Evolutionary conservation across 257 asterid species (phyloP).

Genomic region (Forsythia suspensa): DNA sequence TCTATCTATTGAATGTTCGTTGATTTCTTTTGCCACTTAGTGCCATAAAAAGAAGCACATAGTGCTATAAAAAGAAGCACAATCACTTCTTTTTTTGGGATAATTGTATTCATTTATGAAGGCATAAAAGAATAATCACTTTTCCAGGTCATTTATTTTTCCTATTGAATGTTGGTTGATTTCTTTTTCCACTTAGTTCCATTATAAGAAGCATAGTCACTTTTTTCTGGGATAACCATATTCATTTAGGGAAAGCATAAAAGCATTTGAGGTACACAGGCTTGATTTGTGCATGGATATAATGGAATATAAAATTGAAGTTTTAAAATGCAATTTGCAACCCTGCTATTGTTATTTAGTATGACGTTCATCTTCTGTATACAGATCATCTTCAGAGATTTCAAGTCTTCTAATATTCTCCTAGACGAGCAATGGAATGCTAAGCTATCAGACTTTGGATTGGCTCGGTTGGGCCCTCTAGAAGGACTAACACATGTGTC

Average conservation of each 20-base stretch:
- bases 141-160: background rate
- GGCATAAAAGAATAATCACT: background rate
- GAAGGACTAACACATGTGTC: constrained; percentile 66
- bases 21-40: background rate
- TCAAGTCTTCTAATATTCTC: constrained; percentile 66
- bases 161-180: background rate
- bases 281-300: background rate
- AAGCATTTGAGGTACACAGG: too few relatives aligned
- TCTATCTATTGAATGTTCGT: background rate
- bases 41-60: background rate
- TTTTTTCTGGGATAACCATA: too few relatives aligned
- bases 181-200: background rate
- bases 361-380: background rate
- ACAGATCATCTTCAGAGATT: constrained; percentile 70
- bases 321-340: background rate
- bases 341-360: background rate
- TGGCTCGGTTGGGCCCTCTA: constrained; percentile 79
- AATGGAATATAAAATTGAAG: constrained; percentile 1
- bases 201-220: too few relatives aligned
- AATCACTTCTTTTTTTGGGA: background rate
- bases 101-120: background rate
- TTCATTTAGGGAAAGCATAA: background rate
- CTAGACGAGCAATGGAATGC: constrained; percentile 71
- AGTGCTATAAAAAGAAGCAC: background rate
- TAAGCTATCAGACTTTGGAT: constrained; percentile 68